Evolutionary conservation across 352 stramenopile genomes (phyloP).

Genomic region (Phytophthora rubi): DNA sequence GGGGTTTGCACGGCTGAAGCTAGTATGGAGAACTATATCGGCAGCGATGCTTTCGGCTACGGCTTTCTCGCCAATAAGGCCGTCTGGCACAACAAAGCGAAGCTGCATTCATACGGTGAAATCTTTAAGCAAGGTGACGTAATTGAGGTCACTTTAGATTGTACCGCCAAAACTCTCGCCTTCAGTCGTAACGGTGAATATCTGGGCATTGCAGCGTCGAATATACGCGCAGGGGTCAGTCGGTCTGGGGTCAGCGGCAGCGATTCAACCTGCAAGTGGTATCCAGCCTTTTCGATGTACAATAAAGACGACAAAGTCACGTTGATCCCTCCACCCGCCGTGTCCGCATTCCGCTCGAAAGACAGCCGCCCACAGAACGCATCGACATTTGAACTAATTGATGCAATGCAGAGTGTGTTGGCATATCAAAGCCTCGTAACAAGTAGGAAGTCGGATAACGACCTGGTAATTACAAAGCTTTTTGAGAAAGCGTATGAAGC

Average conservation of each 20-base stretch:
- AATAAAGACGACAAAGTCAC: slow-evolving; percentile 92
- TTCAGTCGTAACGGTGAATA: slow-evolving; percentile 90
- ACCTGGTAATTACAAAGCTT: slow-evolving; percentile 3
- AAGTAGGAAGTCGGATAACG: background rate
- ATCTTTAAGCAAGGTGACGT: slow-evolving; percentile 92
- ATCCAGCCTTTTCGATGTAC: slow-evolving; percentile 91
- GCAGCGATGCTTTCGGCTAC: slow-evolving; percentile 88
- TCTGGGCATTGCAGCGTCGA: slow-evolving; percentile 83
- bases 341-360: slow-evolving; percentile 8
- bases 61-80: slow-evolving; percentile 92
- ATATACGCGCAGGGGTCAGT: slow-evolving; percentile 46
- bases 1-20: slow-evolving; percentile 77
- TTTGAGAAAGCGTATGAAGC: slow-evolving; percentile 36
- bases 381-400: slow-evolving; percentile 47
- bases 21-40: slow-evolving; percentile 90
- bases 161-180: slow-evolving; percentile 77
- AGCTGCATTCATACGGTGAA: slow-evolving; percentile 89
- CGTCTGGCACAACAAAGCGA: slow-evolving; percentile 93
- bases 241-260: slow-evolving; percentile 2
- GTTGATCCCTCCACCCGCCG: slow-evolving; percentile 51
- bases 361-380: slow-evolving; percentile 38
- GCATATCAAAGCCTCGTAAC: slow-evolving; percentile 27
- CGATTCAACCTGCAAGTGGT: slow-evolving; percentile 63
- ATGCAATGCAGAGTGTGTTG: slow-evolving; percentile 37
- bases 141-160: slow-evolving; percentile 87